Evolutionary conservation across 805 yeast species (phyloP).

Genomic region (Saccharomycopsis sp.): DNA sequence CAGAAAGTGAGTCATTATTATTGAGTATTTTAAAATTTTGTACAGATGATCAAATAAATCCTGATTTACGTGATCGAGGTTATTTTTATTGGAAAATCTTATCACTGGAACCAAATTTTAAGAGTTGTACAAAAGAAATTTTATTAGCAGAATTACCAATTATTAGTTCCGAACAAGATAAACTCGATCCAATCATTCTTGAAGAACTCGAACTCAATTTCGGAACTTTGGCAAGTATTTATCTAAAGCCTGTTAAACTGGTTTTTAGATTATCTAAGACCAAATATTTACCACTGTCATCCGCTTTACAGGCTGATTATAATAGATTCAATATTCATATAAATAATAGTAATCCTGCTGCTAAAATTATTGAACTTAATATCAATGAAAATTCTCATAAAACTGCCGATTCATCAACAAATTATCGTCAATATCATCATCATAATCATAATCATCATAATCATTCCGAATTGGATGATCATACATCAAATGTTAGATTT

Average conservation of each 20-base stretch:
- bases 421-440: no score
- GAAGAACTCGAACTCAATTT: constrained; percentile 78
- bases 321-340: no score
- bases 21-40: constrained; percentile 51
- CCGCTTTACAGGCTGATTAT: constrained; percentile 29
- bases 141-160: constrained; percentile 52
- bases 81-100: constrained; percentile 77
- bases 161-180: constrained; percentile 57
- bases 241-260: constrained; percentile 71
- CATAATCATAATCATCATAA: no score
- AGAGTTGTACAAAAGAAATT: constrained; percentile 37
- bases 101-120: constrained; percentile 34
- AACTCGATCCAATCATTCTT: constrained; percentile 54
- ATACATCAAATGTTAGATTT: no score
- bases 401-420: no score
- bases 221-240: constrained; percentile 76
- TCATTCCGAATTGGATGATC: no score
- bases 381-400: no score
- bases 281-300: constrained; percentile 38
- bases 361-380: no score
- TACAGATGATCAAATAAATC: constrained; percentile 67
- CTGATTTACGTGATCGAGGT: constrained; percentile 82
- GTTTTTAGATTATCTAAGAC: constrained; percentile 60
- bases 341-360: no score
- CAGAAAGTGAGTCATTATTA: constrained; percentile 44